phyloP scores from a whole-genome alignment of 2,329 filamentous ascomycete species.

The Raffaelea albimanens region DNA sequence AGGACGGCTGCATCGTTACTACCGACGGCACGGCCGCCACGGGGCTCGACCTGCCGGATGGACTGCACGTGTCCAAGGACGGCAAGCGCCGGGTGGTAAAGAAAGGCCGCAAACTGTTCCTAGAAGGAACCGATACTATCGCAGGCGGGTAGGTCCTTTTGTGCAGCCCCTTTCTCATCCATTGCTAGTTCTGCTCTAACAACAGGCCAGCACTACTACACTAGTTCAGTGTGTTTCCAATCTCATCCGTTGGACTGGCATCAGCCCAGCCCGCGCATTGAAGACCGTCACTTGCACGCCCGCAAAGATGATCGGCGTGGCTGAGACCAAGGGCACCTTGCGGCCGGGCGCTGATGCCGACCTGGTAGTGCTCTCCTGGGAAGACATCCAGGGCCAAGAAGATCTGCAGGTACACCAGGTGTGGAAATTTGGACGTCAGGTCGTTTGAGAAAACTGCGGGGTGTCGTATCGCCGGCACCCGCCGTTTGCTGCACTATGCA shows the following conservation, averaged over 20 bases:
- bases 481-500: too few relatives aligned
- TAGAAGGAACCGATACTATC: conserved; percentile 9
- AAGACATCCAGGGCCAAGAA: conserved; percentile 5
- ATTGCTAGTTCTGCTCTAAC: background rate
- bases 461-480: too few relatives aligned
- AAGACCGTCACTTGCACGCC: conserved; percentile 47
- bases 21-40: conserved; percentile 67
- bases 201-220: conserved; percentile 27
- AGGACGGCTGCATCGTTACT: conserved; percentile 70
- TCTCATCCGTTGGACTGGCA: conserved; percentile 45
- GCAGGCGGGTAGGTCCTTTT: conserved; percentile 6
- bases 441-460: background rate
- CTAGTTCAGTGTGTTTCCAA: conserved; percentile 51
- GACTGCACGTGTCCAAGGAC: conserved; percentile 61
- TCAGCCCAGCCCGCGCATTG: conserved; percentile 39
- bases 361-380: conserved; percentile 37
- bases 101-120: conserved; percentile 52
- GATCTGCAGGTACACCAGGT: conserved; percentile 38
- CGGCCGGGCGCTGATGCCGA: conserved; percentile 29
- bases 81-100: conserved; percentile 40
- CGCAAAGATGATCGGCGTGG: conserved; percentile 45
- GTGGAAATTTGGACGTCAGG: conserved; percentile 40
- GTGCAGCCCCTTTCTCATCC: background rate
- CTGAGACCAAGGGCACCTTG: conserved; percentile 36
- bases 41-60: conserved; percentile 68